Evolutionary conservation across 768 basidiomycete genomes (phyloP).

Genomic region (Phlebiopsis flavidoalba): DNA sequence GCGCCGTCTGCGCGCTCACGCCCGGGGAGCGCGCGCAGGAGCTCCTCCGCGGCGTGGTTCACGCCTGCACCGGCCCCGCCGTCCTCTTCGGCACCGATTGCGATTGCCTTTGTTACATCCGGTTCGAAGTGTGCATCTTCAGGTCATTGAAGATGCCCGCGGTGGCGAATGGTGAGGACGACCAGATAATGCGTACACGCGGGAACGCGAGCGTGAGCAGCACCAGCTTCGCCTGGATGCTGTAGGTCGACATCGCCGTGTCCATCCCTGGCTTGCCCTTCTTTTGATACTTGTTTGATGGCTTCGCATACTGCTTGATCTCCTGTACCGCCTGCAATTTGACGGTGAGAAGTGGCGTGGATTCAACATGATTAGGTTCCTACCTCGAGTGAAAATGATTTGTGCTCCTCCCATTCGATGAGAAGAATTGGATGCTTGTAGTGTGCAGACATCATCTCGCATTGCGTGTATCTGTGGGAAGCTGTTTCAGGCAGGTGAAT

Average conservation of each 20-base stretch:
- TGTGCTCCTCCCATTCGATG: conserved; percentile 98
- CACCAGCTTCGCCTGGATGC: conserved; percentile 89
- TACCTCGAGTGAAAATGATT: conserved; percentile 88
- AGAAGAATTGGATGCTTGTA: conserved; percentile 92
- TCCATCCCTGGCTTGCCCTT: conserved; percentile 35
- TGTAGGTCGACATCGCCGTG: conserved; percentile 35
- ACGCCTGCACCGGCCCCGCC: conserved; percentile 60
- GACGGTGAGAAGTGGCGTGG: not conserved
- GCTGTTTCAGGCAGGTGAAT: not conserved
- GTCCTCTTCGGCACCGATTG: conserved; percentile 78
- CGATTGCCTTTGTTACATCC: conserved; percentile 66
- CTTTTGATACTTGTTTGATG: conserved; percentile 48
- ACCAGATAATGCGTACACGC: conserved; percentile 93
- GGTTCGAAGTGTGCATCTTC: conserved; percentile 78
- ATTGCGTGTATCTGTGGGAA: conserved; percentile 80
- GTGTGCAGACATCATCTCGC: conserved; percentile 93
- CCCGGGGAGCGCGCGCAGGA: conserved; percentile 79
- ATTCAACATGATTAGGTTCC: not conserved
- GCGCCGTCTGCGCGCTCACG: conserved; percentile 76
- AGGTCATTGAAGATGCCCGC: conserved; percentile 91
- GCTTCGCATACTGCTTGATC: conserved; percentile 62
- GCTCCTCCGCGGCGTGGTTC: conserved; percentile 75
- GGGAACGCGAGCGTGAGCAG: conserved; percentile 89
- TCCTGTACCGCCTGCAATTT: conserved; percentile 52
- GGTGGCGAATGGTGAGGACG: conserved; percentile 90